phyloP scores from a whole-genome alignment of 257 asterid genomes.

The Solanum piurae region DNA sequence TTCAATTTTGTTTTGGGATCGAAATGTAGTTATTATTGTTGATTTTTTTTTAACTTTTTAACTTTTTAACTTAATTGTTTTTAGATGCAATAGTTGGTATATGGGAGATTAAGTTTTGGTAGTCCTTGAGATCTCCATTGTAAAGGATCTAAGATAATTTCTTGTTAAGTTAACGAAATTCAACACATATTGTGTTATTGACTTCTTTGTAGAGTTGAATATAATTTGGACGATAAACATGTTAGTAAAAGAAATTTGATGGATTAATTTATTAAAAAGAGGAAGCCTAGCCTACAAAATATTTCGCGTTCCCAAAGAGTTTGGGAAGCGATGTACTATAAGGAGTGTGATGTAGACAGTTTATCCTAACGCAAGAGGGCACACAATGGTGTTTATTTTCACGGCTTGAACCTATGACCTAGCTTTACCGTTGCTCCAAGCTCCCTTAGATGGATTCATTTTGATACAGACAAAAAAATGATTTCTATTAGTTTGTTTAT shows the following conservation, averaged over 20 bases:
- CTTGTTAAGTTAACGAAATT: not conserved
- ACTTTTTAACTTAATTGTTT: not conserved
- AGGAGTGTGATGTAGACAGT: no score
- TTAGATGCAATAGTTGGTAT: not conserved
- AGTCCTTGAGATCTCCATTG: not conserved
- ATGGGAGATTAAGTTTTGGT: not conserved
- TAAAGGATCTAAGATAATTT: not conserved
- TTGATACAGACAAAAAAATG: no score
- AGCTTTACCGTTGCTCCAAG: not conserved
- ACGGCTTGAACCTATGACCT: not conserved
- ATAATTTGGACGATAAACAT: no score
- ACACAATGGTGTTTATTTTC: not conserved
- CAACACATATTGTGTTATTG: not conserved
- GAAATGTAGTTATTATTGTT: not conserved
- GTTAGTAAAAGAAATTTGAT: no score
- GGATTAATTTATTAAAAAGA: not conserved
- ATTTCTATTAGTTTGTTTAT: not conserved
- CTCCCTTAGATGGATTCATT: no score
- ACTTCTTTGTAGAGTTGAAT: not conserved
- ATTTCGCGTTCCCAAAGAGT: not conserved
- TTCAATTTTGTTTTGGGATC: not conserved
- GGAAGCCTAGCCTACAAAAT: not conserved
- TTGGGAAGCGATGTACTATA: not conserved
- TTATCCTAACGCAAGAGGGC: not conserved
- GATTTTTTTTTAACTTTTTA: not conserved